A percentile compares a stretch with the other conserved stretches of the same genome.
Conservation (phyloP, 2,329 filamentous ascomycete genomes). For the Cladosporium velox region DNA sequence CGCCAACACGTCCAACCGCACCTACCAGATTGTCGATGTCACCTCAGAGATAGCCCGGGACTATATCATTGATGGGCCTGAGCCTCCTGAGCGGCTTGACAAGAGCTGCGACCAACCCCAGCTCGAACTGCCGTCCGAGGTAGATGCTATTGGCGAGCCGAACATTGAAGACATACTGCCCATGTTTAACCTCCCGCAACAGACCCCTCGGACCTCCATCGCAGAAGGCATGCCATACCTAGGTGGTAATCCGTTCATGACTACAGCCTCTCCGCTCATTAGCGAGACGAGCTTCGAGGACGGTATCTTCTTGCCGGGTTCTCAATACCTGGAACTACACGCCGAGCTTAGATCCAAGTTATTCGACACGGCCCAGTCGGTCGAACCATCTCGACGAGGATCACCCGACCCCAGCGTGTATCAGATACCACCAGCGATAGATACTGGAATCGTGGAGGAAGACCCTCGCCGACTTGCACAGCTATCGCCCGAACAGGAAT, state of each 20-base stretch:
- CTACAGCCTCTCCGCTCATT: constrained; percentile 23
- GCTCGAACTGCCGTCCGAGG: not conserved
- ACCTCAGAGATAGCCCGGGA: constrained; percentile 36
- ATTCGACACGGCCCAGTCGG: constrained; percentile 36
- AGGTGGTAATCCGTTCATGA: constrained; percentile 15
- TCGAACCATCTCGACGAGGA: constrained; percentile 24
- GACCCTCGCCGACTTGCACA: constrained; percentile 32
- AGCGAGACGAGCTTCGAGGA: constrained; percentile 35
- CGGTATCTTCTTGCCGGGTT: constrained; percentile 37
- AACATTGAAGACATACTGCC: constrained; percentile 15
- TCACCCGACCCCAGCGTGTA: not conserved
- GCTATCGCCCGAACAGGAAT: constrained; percentile 34
- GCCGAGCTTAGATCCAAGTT: constrained; percentile 34
- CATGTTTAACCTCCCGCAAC: constrained; percentile 15
- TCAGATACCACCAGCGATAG: constrained; percentile 1
- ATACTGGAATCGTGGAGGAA: constrained; percentile 21
- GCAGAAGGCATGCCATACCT: constrained; percentile 3
- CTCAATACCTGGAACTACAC: constrained; percentile 37
- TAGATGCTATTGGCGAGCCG: constrained; percentile 1
- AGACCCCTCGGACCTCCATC: constrained; percentile 18
- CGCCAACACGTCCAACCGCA: constrained; percentile 26
- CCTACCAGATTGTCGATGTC: constrained; percentile 35
- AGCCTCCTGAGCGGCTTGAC: constrained; percentile 18
- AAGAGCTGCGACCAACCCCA: not conserved
- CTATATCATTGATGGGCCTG: constrained; percentile 26